These are phyloP conservation scores for Knoxdaviesia proteae DNA, from an alignment of 2,329 filamentous ascomycete genomes.

Conservation along the genomic window DNA sequence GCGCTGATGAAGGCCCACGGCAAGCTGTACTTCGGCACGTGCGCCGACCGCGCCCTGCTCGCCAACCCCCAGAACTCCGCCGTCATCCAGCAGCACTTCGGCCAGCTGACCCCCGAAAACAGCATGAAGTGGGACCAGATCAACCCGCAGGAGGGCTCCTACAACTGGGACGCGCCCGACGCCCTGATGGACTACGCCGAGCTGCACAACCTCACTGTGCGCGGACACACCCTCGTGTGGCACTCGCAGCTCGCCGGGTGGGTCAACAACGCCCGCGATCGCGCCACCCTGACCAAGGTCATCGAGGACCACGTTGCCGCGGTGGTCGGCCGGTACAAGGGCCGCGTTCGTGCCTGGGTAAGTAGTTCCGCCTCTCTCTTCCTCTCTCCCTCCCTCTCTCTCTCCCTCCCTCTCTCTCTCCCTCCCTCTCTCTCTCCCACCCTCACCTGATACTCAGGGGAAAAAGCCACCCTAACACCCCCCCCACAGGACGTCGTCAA, in stretches of 20 bases:
- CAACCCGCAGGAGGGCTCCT: constrained; percentile 25
- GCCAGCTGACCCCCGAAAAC: constrained; percentile 47
- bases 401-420: background rate
- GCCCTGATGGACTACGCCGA: constrained; percentile 36
- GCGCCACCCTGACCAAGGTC: constrained; percentile 27
- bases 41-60: constrained; percentile 32
- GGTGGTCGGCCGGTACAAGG: constrained; percentile 37
- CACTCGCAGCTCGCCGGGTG: constrained; percentile 37
- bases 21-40: constrained; percentile 35
- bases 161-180: constrained; percentile 36
- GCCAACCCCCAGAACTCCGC: constrained; percentile 24
- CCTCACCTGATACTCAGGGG: too few relatives aligned
- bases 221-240: constrained; percentile 49
- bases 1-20: constrained; percentile 1
- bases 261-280: constrained; percentile 35
- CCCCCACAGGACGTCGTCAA: constrained; percentile 41
- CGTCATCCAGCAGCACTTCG: constrained; percentile 39
- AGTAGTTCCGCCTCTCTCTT: background rate
- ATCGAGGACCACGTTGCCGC: constrained; percentile 39
- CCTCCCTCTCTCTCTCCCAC: background rate
- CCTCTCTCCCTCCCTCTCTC: background rate
- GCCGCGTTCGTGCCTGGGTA: constrained; percentile 36
- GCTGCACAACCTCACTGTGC: constrained; percentile 33
- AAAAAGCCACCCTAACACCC: constrained; percentile 5
- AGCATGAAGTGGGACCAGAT: constrained; percentile 48